Evolutionary conservation across 2,329 filamentous ascomycete species (phyloP).

Genomic region (Sporothrix brunneoviolacea): DNA sequence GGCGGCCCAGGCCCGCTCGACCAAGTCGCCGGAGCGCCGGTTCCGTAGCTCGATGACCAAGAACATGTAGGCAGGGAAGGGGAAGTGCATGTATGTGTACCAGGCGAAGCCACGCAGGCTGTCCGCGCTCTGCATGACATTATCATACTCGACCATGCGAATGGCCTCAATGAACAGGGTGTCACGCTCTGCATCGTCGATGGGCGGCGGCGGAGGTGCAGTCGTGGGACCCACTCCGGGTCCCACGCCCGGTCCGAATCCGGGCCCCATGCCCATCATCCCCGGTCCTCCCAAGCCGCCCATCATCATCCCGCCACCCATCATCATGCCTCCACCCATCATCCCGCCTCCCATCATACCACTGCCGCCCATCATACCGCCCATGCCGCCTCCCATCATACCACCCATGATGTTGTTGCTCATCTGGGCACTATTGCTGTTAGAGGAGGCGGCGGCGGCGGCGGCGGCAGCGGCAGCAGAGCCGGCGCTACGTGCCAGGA

Average conservation of each 20-base stretch:
- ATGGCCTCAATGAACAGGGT: conserved; percentile 48
- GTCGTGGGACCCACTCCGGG: conserved; percentile 3
- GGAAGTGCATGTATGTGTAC: conserved; percentile 55
- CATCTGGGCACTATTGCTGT: neutral
- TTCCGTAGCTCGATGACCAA: conserved; percentile 49
- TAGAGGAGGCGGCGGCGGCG: conserved; percentile 19
- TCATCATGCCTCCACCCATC: neutral
- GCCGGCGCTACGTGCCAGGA: conserved; percentile 36
- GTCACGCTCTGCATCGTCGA: conserved; percentile 42
- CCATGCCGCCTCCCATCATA: conserved; percentile 2
- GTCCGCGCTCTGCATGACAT: conserved; percentile 45
- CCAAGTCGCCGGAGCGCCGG: conserved; percentile 46
- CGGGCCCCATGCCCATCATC: neutral
- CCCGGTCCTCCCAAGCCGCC: neutral
- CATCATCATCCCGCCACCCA: conserved; percentile 6
- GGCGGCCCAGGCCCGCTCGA: conserved; percentile 52
- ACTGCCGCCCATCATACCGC: neutral
- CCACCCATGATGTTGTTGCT: neutral
- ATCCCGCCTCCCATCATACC: neutral
- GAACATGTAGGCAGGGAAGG: conserved; percentile 56
- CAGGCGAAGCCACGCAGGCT: conserved; percentile 47
- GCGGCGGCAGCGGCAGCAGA: neutral
- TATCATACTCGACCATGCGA: conserved; percentile 54
- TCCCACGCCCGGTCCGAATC: conserved; percentile 5
- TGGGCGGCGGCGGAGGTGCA: neutral